These are phyloP conservation scores for Diaporthe sp. DNA, from an alignment of 2,329 filamentous ascomycete species.

Conservation along the genomic window DNA sequence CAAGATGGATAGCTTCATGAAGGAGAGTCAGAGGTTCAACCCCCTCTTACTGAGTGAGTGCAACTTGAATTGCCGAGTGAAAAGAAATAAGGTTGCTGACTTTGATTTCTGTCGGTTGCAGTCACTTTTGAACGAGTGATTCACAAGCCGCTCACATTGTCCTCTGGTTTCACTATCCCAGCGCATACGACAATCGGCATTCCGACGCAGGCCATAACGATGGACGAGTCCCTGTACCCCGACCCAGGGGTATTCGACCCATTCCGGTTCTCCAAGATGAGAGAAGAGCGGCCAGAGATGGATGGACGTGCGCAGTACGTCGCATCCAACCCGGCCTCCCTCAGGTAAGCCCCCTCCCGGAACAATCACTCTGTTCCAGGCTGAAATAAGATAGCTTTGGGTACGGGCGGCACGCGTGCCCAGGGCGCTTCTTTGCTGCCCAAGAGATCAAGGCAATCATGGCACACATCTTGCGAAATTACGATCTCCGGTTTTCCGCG, in stretches of 20 bases:
- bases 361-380: too few relatives aligned
- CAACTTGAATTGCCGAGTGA: not conserved
- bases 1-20: slow-evolving; percentile 51
- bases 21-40: slow-evolving; percentile 50
- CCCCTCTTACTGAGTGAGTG: slow-evolving; percentile 50
- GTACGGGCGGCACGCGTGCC: slow-evolving; percentile 31
- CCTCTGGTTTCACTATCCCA: slow-evolving; percentile 66
- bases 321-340: slow-evolving; percentile 8
- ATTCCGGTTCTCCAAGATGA: slow-evolving; percentile 14
- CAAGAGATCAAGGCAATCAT: slow-evolving; percentile 37
- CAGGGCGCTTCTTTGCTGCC: slow-evolving; percentile 30
- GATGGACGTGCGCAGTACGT: slow-evolving; percentile 25
- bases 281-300: slow-evolving; percentile 11
- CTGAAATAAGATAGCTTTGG: not conserved
- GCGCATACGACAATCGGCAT: slow-evolving; percentile 59
- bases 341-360: not conserved
- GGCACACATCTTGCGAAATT: slow-evolving; percentile 23
- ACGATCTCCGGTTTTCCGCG: slow-evolving; percentile 20
- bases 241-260: slow-evolving; percentile 47
- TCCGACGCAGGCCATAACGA: slow-evolving; percentile 53
- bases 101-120: slow-evolving; percentile 28
- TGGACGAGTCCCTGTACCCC: slow-evolving; percentile 55
- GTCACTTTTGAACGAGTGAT: slow-evolving; percentile 65
- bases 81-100: not conserved
- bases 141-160: slow-evolving; percentile 63